Percentiles rank a stretch among this genome's conserved stretches.
Conservation (phyloP, 108 stramenopile genomes). For the Pseudonitzschia multiseries region DNA sequence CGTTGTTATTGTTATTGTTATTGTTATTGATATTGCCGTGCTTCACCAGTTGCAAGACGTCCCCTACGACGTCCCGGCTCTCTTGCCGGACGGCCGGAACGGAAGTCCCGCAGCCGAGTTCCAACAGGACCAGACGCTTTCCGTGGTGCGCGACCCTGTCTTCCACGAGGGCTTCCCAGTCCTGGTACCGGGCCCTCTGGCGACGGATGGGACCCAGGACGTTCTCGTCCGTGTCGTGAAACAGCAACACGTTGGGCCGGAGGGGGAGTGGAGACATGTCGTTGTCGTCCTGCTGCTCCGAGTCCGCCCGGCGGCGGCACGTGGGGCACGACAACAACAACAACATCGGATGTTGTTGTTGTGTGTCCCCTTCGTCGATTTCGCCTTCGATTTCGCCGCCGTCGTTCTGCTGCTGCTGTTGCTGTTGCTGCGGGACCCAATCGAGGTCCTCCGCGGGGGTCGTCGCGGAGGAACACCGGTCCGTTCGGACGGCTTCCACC, state of each 20-base stretch:
- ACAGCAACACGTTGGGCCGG: slow-evolving; percentile 25
- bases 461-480: background rate
- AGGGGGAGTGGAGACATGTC: background rate
- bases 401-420: background rate
- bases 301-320: no score
- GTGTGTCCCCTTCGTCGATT: background rate
- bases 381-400: background rate
- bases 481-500: background rate
- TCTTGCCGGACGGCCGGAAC: slow-evolving; percentile 61
- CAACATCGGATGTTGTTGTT: no score
- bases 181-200: slow-evolving; percentile 34
- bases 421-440: no score
- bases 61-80: slow-evolving; percentile 45
- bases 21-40: no score
- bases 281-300: no score
- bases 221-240: slow-evolving; percentile 15
- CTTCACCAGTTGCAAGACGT: slow-evolving; percentile 1
- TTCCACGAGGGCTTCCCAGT: slow-evolving; percentile 54
- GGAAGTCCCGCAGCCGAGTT: slow-evolving; percentile 54
- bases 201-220: slow-evolving; percentile 1
- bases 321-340: no score
- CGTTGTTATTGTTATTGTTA: background rate
- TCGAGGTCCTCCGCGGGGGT: no score
- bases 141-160: background rate
- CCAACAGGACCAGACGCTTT: slow-evolving; percentile 45